Base-by-base conservation (phyloP, 2,329 filamentous ascomycete species). In the Nemania sp. region DNA sequence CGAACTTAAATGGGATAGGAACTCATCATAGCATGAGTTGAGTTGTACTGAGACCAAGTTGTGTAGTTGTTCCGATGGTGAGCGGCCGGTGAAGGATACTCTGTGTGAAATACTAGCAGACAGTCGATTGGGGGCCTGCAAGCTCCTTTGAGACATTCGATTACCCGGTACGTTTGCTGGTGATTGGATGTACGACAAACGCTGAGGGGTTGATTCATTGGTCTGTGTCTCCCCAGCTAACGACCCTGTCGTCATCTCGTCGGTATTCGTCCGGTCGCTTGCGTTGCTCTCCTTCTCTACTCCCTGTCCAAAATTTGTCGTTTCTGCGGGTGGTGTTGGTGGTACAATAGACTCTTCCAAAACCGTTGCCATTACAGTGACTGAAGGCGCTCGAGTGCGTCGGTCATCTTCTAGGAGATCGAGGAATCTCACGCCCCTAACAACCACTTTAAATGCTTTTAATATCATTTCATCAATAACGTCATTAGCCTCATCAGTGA, bases 391-490 rank as follows among this genome's bases (percentile, higher is more conserved):
- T 62, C 85, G 82, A 47, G 81, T 77, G 66, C 82, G 82, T 54
- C 84, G 80, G 73, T 90, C 88, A 18, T 89, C 92, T 43, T 92
- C 90, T 82, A 96, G 90, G 1, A 95, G 86, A 73, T 99, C 96
- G 49, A 97, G 86, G 76, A 99, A 98, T 52, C 91, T 88, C 27
- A 98, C 93, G 15, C 93, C 94, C 74, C 95, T 90, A 55, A 91
- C 95, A n/a, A 97, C 92, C 60, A 98, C 94, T 77, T 92, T 94
- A 83, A 97, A 98, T 0, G 94, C 94, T 79, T 94, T 96, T 61
- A 97, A 83, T 26, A 98, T 92, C 88, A 98, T 93, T 78, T 97
- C 93, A 76, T 98, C 95, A 65, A 98, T 88, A 65, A 95, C 88
- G 73, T 92, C 89, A 75, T 93, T 93, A 13, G 92, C 84, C 53